Conservation (phyloP, 2,329 filamentous ascomycete genomes). For the Sphaerulina musiva region DNA sequence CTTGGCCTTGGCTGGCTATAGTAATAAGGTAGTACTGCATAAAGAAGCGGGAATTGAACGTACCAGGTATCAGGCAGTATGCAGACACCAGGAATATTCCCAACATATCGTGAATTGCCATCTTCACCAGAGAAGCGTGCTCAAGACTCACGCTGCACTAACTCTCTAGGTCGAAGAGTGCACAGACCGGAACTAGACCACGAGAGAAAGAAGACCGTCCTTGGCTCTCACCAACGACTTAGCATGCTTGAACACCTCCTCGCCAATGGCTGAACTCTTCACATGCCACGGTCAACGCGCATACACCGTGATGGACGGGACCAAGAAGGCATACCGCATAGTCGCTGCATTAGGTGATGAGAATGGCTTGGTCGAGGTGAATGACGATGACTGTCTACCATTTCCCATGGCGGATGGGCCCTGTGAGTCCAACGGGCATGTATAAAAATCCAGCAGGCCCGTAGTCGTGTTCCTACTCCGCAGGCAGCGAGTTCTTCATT, state of each 20-base stretch:
- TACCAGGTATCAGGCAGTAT: too few species aligned
- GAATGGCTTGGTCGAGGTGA: conserved; percentile 3
- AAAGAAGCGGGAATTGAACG: too few species aligned
- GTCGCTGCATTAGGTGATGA: conserved; percentile 4
- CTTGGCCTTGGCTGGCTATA: too few species aligned
- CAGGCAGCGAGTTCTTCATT: background rate
- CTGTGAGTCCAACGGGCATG: background rate
- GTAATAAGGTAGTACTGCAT: too few species aligned
- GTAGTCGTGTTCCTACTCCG: background rate
- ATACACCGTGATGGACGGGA: conserved; percentile 8
- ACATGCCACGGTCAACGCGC: background rate
- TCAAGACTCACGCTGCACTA: background rate
- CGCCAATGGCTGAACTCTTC: background rate
- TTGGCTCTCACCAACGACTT: conserved; percentile 9
- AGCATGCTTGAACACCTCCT: conserved; percentile 12
- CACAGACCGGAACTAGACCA: background rate
- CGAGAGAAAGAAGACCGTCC: conserved; percentile 6
- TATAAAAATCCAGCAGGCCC: conserved; percentile 6
- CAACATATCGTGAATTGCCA: background rate
- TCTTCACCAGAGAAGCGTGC: background rate
- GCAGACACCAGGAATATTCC: too few species aligned
- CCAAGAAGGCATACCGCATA: conserved; percentile 6
- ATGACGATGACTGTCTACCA: background rate
- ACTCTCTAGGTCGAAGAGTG: background rate
- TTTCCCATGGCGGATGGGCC: conserved; percentile 5